A percentile compares a stretch with the other conserved stretches of the same genome.
Evolutionary conservation across 495 filamentous ascomycete species (phyloP).

Genomic region (Diplogelasinospora grovesii): DNA sequence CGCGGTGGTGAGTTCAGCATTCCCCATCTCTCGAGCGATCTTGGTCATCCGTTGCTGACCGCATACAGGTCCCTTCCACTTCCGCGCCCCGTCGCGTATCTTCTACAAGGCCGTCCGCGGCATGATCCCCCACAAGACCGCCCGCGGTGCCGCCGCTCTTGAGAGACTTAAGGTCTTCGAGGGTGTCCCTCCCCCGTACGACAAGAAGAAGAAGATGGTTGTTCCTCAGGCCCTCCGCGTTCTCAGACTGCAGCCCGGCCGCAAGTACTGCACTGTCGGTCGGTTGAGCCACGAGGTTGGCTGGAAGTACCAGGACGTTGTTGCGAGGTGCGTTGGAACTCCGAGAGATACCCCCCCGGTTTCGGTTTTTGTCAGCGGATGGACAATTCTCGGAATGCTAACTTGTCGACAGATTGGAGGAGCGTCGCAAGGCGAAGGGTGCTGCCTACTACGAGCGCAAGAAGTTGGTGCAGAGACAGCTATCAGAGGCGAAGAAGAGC

Average conservation of each 20-base stretch:
- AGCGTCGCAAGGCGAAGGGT: constrained; percentile 98
- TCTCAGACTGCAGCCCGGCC: constrained; percentile 89
- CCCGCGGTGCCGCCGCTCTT: constrained; percentile 90
- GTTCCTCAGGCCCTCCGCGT: constrained; percentile 96
- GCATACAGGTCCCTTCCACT: constrained; percentile 87
- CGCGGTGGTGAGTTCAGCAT: constrained; percentile 69
- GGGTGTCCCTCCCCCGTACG: constrained; percentile 97
- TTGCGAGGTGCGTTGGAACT: constrained; percentile 68
- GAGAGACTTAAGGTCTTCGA: constrained; percentile 99
- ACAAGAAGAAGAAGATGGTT: constrained; percentile 99
- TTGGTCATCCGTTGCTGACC: constrained; percentile 32
- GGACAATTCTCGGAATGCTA: constrained; percentile 23
- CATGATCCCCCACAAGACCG: constrained; percentile 99
- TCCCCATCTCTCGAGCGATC: constrained; percentile 8
- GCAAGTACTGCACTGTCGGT: constrained; percentile 99
- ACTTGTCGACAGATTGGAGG: constrained; percentile 73
- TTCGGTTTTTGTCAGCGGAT: background rate
- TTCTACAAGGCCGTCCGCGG: constrained; percentile 99
- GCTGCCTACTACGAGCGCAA: constrained; percentile 99
- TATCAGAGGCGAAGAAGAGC: constrained; percentile 84
- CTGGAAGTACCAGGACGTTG: constrained; percentile 99
- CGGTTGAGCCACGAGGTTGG: constrained; percentile 96
- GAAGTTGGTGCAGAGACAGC: constrained; percentile 85
- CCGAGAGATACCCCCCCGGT: too few species aligned
- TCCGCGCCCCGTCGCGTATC: constrained; percentile 96